Evolutionary conservation across 352 stramenopile species (phyloP), one percentile per base, ranked within the genome.

Genomic region (Globisporangium middletonii): DNA sequence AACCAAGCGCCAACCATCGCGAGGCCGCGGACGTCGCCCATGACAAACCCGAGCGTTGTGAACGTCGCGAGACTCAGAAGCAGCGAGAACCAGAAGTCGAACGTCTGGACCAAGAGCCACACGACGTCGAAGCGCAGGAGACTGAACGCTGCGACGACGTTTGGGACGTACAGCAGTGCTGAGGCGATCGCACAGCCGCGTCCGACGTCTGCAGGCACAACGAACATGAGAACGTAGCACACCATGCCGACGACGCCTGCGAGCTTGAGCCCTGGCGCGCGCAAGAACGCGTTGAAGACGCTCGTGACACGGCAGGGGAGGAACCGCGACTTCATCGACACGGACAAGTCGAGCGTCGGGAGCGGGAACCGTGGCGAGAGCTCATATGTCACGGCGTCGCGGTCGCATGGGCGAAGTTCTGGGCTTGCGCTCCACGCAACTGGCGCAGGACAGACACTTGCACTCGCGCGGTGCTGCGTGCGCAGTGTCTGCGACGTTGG

Each of bases 271-370:
- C 42, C 41, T 41, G 7, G 53, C 23, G 60, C 87, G 67, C 15
- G 23, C 43, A 63, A 23, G 37, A 63, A 63, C 23, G 15, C 3
- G 15, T 57, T 49, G 8, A 59, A 48, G 15, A 42, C 15, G 12
- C 26, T n/a, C 8, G 47, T 5, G 0, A 19, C 44, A 5, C 5
- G 2, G n/a, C 23, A 37, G 2, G 37, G 53, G 37, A 67, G 57
- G 38, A 67, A 59, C 23, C 63, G 55, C n/a, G 55, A 60, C 26
- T 61, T 37, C 4, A 64, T 13, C 1, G 64, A 63, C 2, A 61
- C 38, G 2, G 55, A 56, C 26, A 67, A 12, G 30, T 71, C 49
- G 33, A 71, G 28, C 16, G 12, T 27, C 23, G 55, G 64, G 15
- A 71, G 47, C 8, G 37, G 28, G 12, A 62, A 23, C 1, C 60